Conservation (phyloP, 2,329 filamentous ascomycete genomes). For the Lasiodiplodia hormozganensis region DNA sequence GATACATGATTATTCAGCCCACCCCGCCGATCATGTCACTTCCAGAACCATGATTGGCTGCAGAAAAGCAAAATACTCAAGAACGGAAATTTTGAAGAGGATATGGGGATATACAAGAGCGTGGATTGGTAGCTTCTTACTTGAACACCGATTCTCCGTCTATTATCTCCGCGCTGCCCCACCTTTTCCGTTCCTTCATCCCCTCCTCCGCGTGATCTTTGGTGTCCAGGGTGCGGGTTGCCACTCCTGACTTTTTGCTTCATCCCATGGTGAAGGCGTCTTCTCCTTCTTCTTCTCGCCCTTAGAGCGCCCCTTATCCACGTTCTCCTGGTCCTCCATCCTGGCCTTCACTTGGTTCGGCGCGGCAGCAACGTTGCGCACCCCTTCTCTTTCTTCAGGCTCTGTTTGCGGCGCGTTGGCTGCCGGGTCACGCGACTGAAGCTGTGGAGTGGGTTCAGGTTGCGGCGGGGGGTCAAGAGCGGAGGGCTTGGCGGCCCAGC, state of each 20-base stretch:
- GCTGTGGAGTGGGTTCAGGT: slow-evolving; percentile 55
- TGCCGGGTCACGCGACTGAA: slow-evolving; percentile 51
- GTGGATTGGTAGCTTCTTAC: slow-evolving; percentile 1
- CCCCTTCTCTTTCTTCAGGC: slow-evolving; percentile 38
- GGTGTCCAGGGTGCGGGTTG: slow-evolving; percentile 57
- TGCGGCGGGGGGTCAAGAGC: slow-evolving; percentile 63
- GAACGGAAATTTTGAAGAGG: background rate
- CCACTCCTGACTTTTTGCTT: slow-evolving; percentile 52
- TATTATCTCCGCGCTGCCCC: slow-evolving; percentile 4
- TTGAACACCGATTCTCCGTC: background rate
- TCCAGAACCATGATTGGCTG: background rate
- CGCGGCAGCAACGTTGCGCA: slow-evolving; percentile 35
- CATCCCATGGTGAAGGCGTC: slow-evolving; percentile 48
- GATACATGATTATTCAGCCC: slow-evolving; percentile 18
- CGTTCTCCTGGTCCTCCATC: slow-evolving; percentile 32
- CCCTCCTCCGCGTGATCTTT: slow-evolving; percentile 42
- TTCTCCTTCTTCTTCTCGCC: slow-evolving; percentile 33
- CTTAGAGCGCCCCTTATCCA: slow-evolving; percentile 42
- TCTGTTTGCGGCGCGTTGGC: slow-evolving; percentile 46
- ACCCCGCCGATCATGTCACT: background rate
- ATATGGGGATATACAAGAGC: background rate
- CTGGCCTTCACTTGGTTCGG: slow-evolving; percentile 42
- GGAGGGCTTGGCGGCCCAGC: slow-evolving; percentile 66
- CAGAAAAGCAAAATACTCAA: background rate
- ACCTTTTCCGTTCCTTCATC: background rate